phyloP scores from a whole-genome alignment of 2,329 filamentous ascomycete genomes.

The Diaporthe sp. region DNA sequence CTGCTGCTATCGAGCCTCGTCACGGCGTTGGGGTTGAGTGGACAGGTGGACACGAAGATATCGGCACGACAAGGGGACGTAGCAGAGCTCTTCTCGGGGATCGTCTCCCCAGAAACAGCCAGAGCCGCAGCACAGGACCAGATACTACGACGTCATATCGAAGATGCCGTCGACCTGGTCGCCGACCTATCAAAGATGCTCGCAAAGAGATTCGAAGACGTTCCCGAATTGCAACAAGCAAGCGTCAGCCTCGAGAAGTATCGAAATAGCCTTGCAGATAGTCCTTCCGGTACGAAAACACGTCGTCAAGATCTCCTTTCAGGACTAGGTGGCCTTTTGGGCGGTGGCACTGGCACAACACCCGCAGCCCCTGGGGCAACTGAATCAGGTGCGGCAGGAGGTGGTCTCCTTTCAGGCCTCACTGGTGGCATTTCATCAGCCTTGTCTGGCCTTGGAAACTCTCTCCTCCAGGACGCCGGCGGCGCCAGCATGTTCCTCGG shows the following conservation, averaged over 20 bases:
- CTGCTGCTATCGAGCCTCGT: background rate
- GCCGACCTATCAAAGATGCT: conserved; percentile 31
- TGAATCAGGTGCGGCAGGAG: background rate
- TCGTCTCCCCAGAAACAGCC: conserved; percentile 29
- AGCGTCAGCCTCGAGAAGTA: conserved; percentile 32
- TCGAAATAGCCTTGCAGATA: background rate
- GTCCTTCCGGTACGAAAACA: background rate
- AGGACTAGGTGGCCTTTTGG: background rate
- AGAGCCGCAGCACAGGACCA: conserved; percentile 10
- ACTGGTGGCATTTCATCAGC: conserved; percentile 29
- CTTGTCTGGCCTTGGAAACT: conserved; percentile 35
- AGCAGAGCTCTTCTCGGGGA: background rate
- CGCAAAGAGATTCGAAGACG: conserved; percentile 21
- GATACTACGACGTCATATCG: conserved; percentile 15
- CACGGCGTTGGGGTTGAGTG: background rate
- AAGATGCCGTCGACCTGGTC: conserved; percentile 29
- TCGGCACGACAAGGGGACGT: background rate
- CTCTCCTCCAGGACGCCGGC: conserved; percentile 39
- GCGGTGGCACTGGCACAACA: background rate
- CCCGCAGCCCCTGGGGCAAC: background rate
- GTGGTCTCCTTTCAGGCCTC: conserved; percentile 22
- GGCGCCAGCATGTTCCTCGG: conserved; percentile 45
- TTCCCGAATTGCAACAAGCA: conserved; percentile 25
- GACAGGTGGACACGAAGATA: background rate
- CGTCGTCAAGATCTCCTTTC: background rate